A percentile compares a stretch with the other conserved stretches of the same genome.
These are phyloP conservation scores for Raddia distichophylla DNA, from an alignment of 176 grass and related monocot species.

Conservation along the genomic window DNA sequence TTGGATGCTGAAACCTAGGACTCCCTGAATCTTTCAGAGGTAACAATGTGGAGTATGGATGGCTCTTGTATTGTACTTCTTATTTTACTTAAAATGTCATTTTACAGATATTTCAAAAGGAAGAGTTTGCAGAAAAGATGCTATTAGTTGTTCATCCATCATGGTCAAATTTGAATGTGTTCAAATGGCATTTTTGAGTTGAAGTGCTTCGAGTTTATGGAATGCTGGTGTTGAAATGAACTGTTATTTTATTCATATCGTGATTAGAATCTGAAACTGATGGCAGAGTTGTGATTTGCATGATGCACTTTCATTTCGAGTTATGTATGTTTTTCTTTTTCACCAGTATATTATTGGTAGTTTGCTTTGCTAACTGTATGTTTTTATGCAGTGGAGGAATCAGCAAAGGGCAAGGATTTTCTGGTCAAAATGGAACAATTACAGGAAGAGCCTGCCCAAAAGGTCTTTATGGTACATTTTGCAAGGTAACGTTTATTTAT, in stretches of 20 bases:
- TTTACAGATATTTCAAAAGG: background rate
- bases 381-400: slow-evolving; percentile 73
- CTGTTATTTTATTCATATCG: background rate
- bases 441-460: slow-evolving; percentile 92
- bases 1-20: slow-evolving; percentile 5
- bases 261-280: slow-evolving; percentile 21
- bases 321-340: slow-evolving; percentile 10
- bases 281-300: slow-evolving; percentile 28
- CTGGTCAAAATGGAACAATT: slow-evolving; percentile 91
- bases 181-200: background rate
- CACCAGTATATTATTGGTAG: background rate
- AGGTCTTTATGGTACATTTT: slow-evolving; percentile 98
- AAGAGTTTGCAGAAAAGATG: background rate
- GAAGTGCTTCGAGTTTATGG: slow-evolving; percentile 26
- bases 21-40: background rate
- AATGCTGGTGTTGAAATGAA: background rate
- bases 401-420: slow-evolving; percentile 67
- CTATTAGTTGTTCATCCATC: slow-evolving; percentile 2
- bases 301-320: slow-evolving; percentile 9
- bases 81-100: background rate
- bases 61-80: slow-evolving; percentile 1
- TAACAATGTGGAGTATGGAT: slow-evolving; percentile 18
- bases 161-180: slow-evolving; percentile 1
- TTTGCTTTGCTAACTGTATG: slow-evolving; percentile 16
- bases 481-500: slow-evolving; percentile 68